Base-by-base conservation (phyloP, 495 filamentous ascomycete genomes). In the Aspergillus saccharolyticus region DNA sequence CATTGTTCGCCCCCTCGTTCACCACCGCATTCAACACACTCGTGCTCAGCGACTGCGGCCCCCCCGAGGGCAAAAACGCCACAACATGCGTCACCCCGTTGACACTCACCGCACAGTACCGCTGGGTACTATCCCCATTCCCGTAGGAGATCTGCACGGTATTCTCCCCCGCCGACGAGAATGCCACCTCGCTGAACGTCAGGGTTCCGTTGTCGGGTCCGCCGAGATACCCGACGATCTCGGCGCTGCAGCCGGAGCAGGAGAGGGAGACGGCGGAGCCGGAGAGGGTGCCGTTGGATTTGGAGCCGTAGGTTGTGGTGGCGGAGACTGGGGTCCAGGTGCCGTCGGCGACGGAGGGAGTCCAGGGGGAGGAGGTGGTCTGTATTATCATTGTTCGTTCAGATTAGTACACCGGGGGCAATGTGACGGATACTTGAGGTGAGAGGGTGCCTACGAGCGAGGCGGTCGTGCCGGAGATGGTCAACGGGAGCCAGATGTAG, bases 401-500 rank as follows among this genome's bases (percentile, higher is more conserved):
- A 50, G 20, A 33, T 33, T 10, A n/a, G 43, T 7, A 42, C n/a
- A n/a, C n/a, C n/a, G n/a, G 22, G 20, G 20, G 22, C 6, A 1
- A 1, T 16, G 3, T 1, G 15, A 4, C n/a, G 5, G 19, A 44
- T 46, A 18, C n/a, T n/a, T n/a, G n/a, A n/a, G n/a, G 42, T n/a
- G 20, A 24, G 0, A 25, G 44, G 42, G n/a, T 42, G 48, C 18
- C 48, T 47, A 56, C 54, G 15, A 59, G 14, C 0, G 57, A 58
- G 19, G 76, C 83, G 2, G 66, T 80, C 0, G 76, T 83, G 0
- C 83, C 85, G 17, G 67, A 74, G 62, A 89, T 75, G 4, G 60
- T 74, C 1, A 88, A 70, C 4, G 85, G 85, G 0, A 89, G 76
- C 85, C 85, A 89, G 25, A 88, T 69, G 62, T 88, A 88, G 5